Percentiles rank a stretch among this genome's conserved stretches.
These are phyloP conservation scores for Albugo laibachii DNA, from an alignment of 352 stramenopile species.

Conservation along the genomic window DNA sequence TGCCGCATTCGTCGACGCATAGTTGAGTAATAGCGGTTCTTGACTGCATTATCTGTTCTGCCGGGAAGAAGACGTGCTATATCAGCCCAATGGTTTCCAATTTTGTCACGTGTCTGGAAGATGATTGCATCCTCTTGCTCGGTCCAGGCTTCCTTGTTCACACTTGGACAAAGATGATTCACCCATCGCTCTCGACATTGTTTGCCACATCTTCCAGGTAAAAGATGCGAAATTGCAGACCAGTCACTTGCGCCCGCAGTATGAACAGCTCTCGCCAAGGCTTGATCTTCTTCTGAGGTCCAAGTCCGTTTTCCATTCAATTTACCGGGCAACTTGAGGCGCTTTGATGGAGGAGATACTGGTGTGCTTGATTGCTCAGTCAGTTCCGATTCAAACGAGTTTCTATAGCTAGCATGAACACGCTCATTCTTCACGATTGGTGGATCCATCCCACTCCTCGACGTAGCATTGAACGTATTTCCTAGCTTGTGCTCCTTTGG, in stretches of 20 bases:
- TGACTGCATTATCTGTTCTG: constrained; percentile 92
- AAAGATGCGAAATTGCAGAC: constrained; percentile 83
- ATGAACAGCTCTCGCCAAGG: constrained; percentile 26
- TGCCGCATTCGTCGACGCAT: constrained; percentile 44
- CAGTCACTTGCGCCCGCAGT: constrained; percentile 61
- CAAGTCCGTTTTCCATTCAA: constrained; percentile 39
- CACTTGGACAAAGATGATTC: constrained; percentile 89
- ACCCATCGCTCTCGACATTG: constrained; percentile 94
- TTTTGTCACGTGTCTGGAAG: constrained; percentile 43
- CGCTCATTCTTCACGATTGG: no score
- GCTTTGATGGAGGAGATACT: constrained; percentile 38
- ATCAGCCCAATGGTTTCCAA: constrained; percentile 94
- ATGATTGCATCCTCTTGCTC: constrained; percentile 83
- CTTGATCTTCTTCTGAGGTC: constrained; percentile 36
- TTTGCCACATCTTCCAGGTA: constrained; percentile 89
- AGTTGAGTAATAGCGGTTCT: constrained; percentile 87
- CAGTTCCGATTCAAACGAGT: no score
- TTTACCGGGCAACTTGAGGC: constrained; percentile 25
- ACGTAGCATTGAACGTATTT: no score
- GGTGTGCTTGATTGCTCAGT: constrained; percentile 1
- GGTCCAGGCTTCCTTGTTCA: constrained; percentile 89
- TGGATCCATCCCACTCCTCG: no score
- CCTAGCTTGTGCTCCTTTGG: no score
- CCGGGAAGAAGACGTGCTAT: constrained; percentile 91
- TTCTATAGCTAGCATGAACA: no score